Percentiles rank a stretch among this genome's conserved stretches.
These are phyloP conservation scores for Sugiyamaella chiloensis DNA, from an alignment of 805 yeast genomes.

Conservation along the genomic window DNA sequence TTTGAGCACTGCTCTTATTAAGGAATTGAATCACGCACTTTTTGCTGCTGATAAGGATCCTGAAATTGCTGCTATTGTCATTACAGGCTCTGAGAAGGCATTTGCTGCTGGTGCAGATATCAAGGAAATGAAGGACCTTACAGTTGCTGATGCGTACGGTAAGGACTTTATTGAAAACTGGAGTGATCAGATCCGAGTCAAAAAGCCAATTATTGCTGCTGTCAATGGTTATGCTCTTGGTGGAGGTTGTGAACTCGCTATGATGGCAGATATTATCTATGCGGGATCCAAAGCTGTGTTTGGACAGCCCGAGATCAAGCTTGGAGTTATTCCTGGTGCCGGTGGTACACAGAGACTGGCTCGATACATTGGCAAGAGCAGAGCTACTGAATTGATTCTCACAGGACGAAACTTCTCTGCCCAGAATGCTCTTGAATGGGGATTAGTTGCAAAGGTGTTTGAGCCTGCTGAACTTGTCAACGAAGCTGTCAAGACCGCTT, in stretches of 20 bases:
- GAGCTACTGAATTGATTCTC: conserved; percentile 47
- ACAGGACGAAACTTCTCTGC: conserved; percentile 47
- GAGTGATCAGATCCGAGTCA: conserved; percentile 38
- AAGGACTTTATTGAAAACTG: conserved; percentile 40
- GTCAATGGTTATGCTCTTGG: conserved; percentile 55
- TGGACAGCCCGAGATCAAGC: conserved; percentile 55
- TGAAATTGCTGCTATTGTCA: conserved; percentile 44
- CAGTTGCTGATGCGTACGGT: conserved; percentile 37
- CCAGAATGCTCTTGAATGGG: conserved; percentile 46
- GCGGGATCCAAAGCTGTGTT: conserved; percentile 48
- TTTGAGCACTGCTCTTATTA: conserved; percentile 36
- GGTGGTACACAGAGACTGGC: conserved; percentile 55
- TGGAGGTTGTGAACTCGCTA: conserved; percentile 56
- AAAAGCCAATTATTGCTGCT: conserved; percentile 53
- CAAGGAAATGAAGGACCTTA: conserved; percentile 45
- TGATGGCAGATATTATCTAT: conserved; percentile 50
- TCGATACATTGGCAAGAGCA: conserved; percentile 47
- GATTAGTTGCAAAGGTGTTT: conserved; percentile 44
- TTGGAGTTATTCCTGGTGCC: conserved; percentile 50
- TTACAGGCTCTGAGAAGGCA: conserved; percentile 46
- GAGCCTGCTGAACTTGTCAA: conserved; percentile 40
- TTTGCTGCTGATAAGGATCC: conserved; percentile 36
- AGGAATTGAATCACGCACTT: conserved; percentile 40
- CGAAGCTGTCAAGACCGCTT: conserved; percentile 45
- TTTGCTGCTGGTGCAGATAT: conserved; percentile 59